A percentile compares a stretch with the other conserved stretches of the same genome.
Evolutionary conservation across 2,329 filamentous ascomycete genomes (phyloP).

Genomic region (Westerdykella aurantiaca): DNA sequence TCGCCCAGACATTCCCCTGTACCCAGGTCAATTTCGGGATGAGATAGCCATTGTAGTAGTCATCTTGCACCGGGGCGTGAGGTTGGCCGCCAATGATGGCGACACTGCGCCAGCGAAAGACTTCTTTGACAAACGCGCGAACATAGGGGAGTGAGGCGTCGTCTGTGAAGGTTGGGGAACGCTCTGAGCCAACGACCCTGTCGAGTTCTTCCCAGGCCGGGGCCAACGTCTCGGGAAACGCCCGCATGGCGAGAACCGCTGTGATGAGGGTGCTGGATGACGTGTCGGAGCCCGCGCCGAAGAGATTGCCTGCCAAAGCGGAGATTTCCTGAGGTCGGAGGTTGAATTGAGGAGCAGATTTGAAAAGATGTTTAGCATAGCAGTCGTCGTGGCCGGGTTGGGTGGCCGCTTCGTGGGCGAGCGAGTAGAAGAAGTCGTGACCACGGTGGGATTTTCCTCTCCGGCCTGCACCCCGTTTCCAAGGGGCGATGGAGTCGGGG

Average conservation of each 20-base stretch:
- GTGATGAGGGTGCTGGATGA: constrained; percentile 33
- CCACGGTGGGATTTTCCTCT: constrained; percentile 22
- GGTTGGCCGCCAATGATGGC: constrained; percentile 34
- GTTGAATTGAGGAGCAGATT: constrained; percentile 25
- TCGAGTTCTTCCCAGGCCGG: constrained; percentile 32
- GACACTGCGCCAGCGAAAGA: constrained; percentile 32
- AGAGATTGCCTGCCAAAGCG: constrained; percentile 26
- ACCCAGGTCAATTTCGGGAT: constrained; percentile 39
- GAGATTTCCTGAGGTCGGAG: constrained; percentile 29
- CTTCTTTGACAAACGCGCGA: constrained; percentile 33
- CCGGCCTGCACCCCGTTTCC: constrained; percentile 31
- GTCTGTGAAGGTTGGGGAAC: constrained; percentile 33
- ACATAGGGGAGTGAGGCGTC: constrained; percentile 35
- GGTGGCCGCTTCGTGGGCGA: constrained; percentile 22
- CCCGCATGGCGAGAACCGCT: constrained; percentile 29
- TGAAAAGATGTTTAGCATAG: constrained; percentile 40
- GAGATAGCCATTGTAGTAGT: constrained; percentile 35
- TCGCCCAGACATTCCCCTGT: constrained; percentile 39
- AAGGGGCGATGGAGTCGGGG: constrained; percentile 24
- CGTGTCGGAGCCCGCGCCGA: constrained; percentile 32
- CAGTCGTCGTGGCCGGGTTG: constrained; percentile 28
- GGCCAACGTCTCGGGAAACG: constrained; percentile 26
- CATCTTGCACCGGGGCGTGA: constrained; percentile 31
- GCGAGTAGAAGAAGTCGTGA: constrained; percentile 33
- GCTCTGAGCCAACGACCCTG: constrained; percentile 24